Base-by-base conservation (phyloP, 208 protist species). In the Leishmania martiniquensis region DNA sequence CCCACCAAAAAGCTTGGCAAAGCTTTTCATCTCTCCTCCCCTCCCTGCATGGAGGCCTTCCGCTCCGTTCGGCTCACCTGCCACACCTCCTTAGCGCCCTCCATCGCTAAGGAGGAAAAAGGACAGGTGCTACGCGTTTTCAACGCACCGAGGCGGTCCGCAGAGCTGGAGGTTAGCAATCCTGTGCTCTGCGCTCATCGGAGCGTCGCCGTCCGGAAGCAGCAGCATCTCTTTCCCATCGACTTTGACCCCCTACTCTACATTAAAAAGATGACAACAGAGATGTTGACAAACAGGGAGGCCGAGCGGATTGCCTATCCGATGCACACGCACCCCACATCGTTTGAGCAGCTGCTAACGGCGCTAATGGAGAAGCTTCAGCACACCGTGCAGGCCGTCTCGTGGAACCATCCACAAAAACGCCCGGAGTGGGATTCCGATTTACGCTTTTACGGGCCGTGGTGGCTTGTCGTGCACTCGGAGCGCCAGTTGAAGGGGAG, bases 401-500 rank as follows among this genome's bases (percentile, higher is more conserved):
- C 39, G 6, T 92, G 87, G 89, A 89, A 93, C 69, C 42, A 17
- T 5, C 87, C 89, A 17, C 42, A 67, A 0, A 12, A 29, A 4
- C 77, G 71, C 2, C 76, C 77, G 2, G 87, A 87, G 59, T 96
- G 93, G 93, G 15, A 81, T 10, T 25, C 84, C 13, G 93, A 95
- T 60, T 77, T 94, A 62, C 91, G 93, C 57, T 89, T 95, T 67
- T 76, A 81, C 34, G 85, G 84, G 3, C 84, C 87, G 59, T 95
- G 91, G 88, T 97, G 93, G 93, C 60, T 97, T 9, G 88, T 87
- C 32, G 60, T 97, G 25, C 88, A 85, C 67, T 52, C 84, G n/a
- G 47, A 2, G 55, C 42, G 12, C 52, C 70, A 74, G 3, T 6
- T 39, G 15, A 54, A 34, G 49, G 44, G 57, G 47, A 17, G 1